Base-by-base conservation (phyloP, 1,284 basidiomycete genomes). In the Cryptococcus deneoformans region DNA sequence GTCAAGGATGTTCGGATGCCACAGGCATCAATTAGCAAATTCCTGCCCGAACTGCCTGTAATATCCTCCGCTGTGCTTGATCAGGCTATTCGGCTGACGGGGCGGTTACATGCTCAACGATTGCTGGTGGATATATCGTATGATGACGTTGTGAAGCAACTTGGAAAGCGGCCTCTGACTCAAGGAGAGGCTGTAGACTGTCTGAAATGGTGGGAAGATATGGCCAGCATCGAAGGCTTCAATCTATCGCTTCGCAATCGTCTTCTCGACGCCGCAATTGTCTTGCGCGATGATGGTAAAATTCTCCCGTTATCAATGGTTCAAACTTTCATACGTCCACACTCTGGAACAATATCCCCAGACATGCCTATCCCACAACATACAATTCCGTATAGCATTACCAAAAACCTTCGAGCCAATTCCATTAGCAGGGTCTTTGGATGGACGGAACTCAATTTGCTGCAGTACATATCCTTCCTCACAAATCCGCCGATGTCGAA, bases 111-210 rank as follows among this genome's bases (percentile, higher is more conserved):
- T 50, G 80, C 80, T 42, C 82, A 87, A 42, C 83, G 84, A 1
- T 79, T 94, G 72, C 82, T 99, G n/a, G 85, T 84, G 54, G 82
- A 87, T n/a, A 88, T 95, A 60, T 85, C 85, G 0, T 90, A 96
- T 68, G 81, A 86, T 16, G 96, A 99, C 71, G 90, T 98, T 16
- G 80, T 98, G 51, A 79, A 82, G 52, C 92, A 96, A 72, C 82
- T 99, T 6, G 83, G 84, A 12, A 76, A 82, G 2, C 82, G 90
- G 11, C 87, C 94, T 1, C 81, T 99, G 16, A 77, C 77, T 0
- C 84, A 90, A 64, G 77, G 81, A 11, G 92, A 98, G 75, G 87
- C 90, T 79, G 75, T 87, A 20, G 86, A 86, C 4, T 94, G 90
- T 73, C 80, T 98, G 62, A 84, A 85, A 57, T 99, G 95, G 95